Percentiles rank a stretch among this genome's conserved stretches.
phyloP scores from a whole-genome alignment of 345 rosid species.

The Citrus trifoliata region DNA sequence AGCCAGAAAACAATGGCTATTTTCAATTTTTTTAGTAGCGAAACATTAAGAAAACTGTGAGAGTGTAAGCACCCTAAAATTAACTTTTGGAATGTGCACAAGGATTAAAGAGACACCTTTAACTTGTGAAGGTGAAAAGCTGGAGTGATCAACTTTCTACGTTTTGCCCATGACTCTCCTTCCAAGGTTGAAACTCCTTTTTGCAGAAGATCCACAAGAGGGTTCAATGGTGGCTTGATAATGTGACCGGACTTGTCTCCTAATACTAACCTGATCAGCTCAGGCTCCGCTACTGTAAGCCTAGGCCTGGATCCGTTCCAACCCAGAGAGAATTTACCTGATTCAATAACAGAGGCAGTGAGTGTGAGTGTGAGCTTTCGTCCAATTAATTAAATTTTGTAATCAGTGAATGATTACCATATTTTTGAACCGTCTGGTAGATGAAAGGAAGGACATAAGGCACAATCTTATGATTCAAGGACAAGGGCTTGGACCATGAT shows the following conservation, averaged over 20 bases:
- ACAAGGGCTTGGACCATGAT: constrained; percentile 15
- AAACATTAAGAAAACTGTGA: too few relatives aligned
- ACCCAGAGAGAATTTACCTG: constrained; percentile 16
- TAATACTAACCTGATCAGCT: constrained; percentile 14
- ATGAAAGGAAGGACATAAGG: constrained; percentile 18
- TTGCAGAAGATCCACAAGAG: constrained; percentile 18
- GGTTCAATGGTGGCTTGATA: constrained; percentile 21
- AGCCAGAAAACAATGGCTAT: too few relatives aligned
- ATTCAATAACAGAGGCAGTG: neutral
- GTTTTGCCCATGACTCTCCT: constrained; percentile 26
- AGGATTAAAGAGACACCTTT: constrained; percentile 10
- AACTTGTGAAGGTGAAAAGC: constrained; percentile 26
- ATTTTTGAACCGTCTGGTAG: constrained; percentile 8
- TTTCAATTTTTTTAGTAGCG: too few relatives aligned
- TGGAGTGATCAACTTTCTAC: constrained; percentile 19
- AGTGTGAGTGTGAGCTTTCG: neutral
- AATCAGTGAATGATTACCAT: neutral
- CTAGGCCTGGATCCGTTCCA: constrained; percentile 23
- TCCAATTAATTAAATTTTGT: neutral
- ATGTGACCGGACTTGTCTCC: constrained; percentile 4
- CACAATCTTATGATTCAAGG: neutral
- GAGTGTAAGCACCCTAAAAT: too few relatives aligned
- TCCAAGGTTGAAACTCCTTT: constrained; percentile 18
- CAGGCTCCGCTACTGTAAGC: constrained; percentile 13
- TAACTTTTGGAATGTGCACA: too few relatives aligned